Evolutionary conservation across 495 filamentous ascomycete genomes (phyloP).

Genomic region (Saxispiralis lemnorum): DNA sequence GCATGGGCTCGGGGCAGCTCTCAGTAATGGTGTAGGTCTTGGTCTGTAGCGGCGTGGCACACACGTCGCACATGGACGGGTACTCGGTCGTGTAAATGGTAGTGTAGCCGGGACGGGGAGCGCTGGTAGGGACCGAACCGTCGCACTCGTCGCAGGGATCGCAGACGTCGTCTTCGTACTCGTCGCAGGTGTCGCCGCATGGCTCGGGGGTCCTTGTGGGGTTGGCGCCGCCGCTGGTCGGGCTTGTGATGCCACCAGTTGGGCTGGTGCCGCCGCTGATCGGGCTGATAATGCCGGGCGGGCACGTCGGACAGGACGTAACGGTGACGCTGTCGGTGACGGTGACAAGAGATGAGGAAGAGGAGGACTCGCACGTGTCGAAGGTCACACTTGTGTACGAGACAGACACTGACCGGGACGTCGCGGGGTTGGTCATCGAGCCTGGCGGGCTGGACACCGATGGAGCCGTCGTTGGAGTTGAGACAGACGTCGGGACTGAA

Average conservation of each 20-base stretch:
- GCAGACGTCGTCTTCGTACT: too few species aligned
- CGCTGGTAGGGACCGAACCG: not conserved
- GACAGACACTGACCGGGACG: not conserved
- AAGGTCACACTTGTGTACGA: slow-evolving; percentile 11
- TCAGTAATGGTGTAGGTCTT: slow-evolving; percentile 32
- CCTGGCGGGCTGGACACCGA: not conserved
- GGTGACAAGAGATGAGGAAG: slow-evolving; percentile 10
- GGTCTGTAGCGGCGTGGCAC: slow-evolving; percentile 24
- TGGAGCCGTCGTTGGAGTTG: not conserved
- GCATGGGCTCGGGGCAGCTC: slow-evolving; percentile 21
- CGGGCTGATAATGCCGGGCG: not conserved
- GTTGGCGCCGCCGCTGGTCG: too few species aligned
- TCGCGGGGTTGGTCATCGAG: not conserved
- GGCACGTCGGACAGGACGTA: slow-evolving; percentile 14
- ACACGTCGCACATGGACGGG: slow-evolving; percentile 27
- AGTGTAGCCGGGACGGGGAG: slow-evolving; percentile 21
- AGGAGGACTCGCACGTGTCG: slow-evolving; percentile 6
- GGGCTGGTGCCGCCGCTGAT: not conserved
- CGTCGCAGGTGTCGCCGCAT: not conserved
- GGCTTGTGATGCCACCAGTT: not conserved
- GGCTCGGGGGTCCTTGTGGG: too few species aligned
- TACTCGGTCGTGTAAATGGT: slow-evolving; percentile 29
- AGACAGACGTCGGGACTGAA: too few species aligned
- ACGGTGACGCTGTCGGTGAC: slow-evolving; percentile 14
- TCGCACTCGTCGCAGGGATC: too few species aligned